These are phyloP conservation scores for Cladorrhinum samala DNA, from an alignment of 495 filamentous ascomycete genomes.

Conservation along the genomic window DNA sequence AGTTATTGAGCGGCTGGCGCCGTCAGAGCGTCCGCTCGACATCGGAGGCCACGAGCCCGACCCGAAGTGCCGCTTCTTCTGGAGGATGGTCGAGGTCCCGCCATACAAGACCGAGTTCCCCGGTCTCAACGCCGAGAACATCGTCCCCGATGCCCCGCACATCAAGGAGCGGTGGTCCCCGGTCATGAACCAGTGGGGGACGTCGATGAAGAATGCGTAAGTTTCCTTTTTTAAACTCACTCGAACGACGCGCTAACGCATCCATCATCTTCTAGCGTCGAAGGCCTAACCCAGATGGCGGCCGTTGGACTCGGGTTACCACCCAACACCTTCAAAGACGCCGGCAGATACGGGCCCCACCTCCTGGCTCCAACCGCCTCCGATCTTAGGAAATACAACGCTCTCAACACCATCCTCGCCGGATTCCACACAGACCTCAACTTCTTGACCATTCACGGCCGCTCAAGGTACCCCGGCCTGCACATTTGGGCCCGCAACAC, in stretches of 20 bases:
- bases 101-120: constrained; percentile 44
- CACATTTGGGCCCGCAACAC: constrained; percentile 52
- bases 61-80: constrained; percentile 48
- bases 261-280: constrained; percentile 28
- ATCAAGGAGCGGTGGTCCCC: constrained; percentile 40
- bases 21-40: constrained; percentile 42
- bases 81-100: constrained; percentile 40
- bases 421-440: constrained; percentile 51
- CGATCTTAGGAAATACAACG: constrained; percentile 41
- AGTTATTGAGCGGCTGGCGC: constrained; percentile 41
- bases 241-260: not conserved
- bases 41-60: constrained; percentile 41
- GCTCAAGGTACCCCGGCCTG: constrained; percentile 47
- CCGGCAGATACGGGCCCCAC: constrained; percentile 46
- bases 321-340: constrained; percentile 38
- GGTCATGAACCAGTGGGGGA: constrained; percentile 44
- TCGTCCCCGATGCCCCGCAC: constrained; percentile 34
- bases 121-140: constrained; percentile 38
- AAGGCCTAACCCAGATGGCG: constrained; percentile 43
- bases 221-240: constrained; percentile 10
- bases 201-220: constrained; percentile 47
- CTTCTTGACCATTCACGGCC: constrained; percentile 51
- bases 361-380: constrained; percentile 48
- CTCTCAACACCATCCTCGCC: constrained; percentile 45
- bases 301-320: constrained; percentile 43